phyloP scores from a whole-genome alignment of 257 asterid genomes.

The Linderniella brevidens region DNA sequence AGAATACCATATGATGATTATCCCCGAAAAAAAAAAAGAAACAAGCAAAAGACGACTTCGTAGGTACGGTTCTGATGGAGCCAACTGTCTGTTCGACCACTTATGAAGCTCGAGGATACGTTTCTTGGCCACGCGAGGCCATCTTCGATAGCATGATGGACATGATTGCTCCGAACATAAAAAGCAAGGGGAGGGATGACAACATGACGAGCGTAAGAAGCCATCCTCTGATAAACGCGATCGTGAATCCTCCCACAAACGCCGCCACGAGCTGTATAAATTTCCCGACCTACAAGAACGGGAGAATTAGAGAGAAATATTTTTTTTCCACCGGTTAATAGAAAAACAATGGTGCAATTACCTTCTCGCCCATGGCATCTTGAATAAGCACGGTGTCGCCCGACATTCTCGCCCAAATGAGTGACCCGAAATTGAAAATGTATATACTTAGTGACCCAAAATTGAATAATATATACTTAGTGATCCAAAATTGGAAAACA shows the following conservation, averaged over 20 bases:
- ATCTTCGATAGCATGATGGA: conserved; percentile 36
- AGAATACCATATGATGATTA: too few species aligned
- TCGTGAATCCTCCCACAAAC: conserved; percentile 53
- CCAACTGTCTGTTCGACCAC: conserved; percentile 79
- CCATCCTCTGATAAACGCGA: conserved; percentile 79
- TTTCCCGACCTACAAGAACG: conserved; percentile 42
- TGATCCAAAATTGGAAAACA: too few species aligned
- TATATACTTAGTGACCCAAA: too few species aligned
- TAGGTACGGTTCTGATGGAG: conserved; percentile 52
- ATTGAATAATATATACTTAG: too few species aligned
- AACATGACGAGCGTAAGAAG: conserved; percentile 71
- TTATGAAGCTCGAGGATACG: conserved; percentile 59
- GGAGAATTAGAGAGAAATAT: too few species aligned
- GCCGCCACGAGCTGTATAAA: conserved; percentile 56
- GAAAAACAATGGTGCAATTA: too few species aligned
- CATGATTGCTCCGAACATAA: conserved; percentile 54
- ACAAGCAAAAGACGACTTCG: too few species aligned
- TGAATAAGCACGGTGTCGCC: conserved; percentile 92
- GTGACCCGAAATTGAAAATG: too few species aligned
- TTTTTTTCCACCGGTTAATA: too few species aligned
- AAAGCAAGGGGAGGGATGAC: conserved; percentile 64
- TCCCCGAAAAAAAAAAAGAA: too few species aligned
- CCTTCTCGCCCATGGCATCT: conserved; percentile 95
- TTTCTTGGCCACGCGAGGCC: conserved; percentile 67
- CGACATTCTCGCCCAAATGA: conserved; percentile 80